Conservation (phyloP, 495 filamentous ascomycete species). For the Lepraria neglecta region DNA sequence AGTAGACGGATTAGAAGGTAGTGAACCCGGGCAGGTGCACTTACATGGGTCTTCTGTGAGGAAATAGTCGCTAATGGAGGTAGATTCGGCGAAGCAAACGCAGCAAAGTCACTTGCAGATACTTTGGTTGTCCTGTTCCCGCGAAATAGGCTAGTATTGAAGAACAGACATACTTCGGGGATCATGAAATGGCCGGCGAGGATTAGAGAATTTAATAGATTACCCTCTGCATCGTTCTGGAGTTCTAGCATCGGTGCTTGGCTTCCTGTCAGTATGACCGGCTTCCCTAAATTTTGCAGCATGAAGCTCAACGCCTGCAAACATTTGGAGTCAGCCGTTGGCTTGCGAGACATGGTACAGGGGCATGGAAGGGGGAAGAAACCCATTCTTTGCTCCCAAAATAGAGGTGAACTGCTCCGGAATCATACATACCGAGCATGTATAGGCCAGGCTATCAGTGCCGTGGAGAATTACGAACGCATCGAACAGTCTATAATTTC, state of each 20-base stretch:
- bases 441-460: slow-evolving; percentile 89
- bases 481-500: slow-evolving; percentile 88
- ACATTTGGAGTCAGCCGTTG: too few relatives aligned
- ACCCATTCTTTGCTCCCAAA: too few relatives aligned
- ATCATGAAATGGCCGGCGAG: slow-evolving; percentile 96
- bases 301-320: slow-evolving; percentile 75
- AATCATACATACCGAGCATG: slow-evolving; percentile 49
- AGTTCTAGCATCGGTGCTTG: slow-evolving; percentile 90
- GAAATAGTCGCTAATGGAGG: slow-evolving; percentile 73
- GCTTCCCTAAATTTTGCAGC: slow-evolving; percentile 86
- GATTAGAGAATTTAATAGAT: slow-evolving; percentile 84
- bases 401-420: too few relatives aligned
- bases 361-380: too few relatives aligned
- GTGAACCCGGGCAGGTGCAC: too few relatives aligned
- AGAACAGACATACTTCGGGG: slow-evolving; percentile 93
- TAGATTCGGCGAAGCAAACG: slow-evolving; percentile 82
- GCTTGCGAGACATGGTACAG: too few relatives aligned
- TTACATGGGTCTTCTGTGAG: slow-evolving; percentile 64
- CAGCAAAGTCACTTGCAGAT: slow-evolving; percentile 76
- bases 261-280: slow-evolving; percentile 83
- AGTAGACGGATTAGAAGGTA: too few relatives aligned
- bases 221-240: slow-evolving; percentile 94
- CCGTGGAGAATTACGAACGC: slow-evolving; percentile 96
- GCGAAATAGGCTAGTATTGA: slow-evolving; percentile 86
- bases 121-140: slow-evolving; percentile 89